A percentile compares a stretch with the other conserved stretches of the same genome.
phyloP scores from a whole-genome alignment of 2,329 filamentous ascomycete genomes.

The Didymella pinodella region DNA sequence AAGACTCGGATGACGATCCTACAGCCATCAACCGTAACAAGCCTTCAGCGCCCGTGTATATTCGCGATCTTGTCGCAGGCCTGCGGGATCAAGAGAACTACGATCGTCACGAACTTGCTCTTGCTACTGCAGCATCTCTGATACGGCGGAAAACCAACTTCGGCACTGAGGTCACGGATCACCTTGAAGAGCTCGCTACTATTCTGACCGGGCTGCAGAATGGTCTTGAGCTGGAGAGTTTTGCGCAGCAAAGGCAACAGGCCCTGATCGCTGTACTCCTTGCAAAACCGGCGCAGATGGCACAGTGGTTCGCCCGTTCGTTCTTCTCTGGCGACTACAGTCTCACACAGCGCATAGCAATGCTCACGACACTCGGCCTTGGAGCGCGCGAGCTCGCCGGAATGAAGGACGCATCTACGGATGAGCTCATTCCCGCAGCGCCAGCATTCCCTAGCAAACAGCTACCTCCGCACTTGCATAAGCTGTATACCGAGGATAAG shows the following conservation, averaged over 20 bases:
- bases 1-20: constrained; percentile 93
- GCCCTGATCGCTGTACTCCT: constrained; percentile 83
- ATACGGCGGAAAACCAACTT: constrained; percentile 90
- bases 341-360: constrained; percentile 78
- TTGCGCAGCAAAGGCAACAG: constrained; percentile 77
- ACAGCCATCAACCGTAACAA: constrained; percentile 86
- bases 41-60: constrained; percentile 84
- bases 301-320: constrained; percentile 80
- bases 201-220: constrained; percentile 83
- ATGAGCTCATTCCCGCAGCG: constrained; percentile 49
- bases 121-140: constrained; percentile 77
- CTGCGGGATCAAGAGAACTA: constrained; percentile 83
- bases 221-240: constrained; percentile 77
- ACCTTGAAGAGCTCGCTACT: constrained; percentile 80
- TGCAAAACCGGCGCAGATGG: constrained; percentile 78
- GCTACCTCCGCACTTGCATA: constrained; percentile 77
- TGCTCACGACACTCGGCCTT: constrained; percentile 83
- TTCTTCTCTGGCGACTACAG: constrained; percentile 96
- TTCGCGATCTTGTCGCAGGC: constrained; percentile 81
- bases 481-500: constrained; percentile 65
- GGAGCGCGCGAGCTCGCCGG: constrained; percentile 86
- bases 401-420: constrained; percentile 65
- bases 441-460: constrained; percentile 79
- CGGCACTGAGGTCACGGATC: constrained; percentile 85
- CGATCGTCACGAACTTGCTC: constrained; percentile 81